Evolutionary conservation across 192 early-diverging fungal species (phyloP).

Genomic region (Funneliformis geosporum): DNA sequence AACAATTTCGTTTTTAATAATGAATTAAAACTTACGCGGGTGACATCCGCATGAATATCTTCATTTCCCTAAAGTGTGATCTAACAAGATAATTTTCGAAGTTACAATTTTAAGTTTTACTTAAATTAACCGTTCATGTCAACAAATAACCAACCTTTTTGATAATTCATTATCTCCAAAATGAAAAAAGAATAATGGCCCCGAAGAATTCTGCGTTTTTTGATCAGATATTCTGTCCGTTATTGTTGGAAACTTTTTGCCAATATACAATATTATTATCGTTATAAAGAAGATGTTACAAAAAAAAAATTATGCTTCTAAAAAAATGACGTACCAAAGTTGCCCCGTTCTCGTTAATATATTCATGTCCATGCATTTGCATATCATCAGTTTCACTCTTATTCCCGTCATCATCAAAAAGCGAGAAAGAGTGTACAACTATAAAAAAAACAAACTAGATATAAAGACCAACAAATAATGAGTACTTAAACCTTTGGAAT

Average conservation of each 20-base stretch:
- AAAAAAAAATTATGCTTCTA: background rate
- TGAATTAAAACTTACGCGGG: constrained; percentile 40
- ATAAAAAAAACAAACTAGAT: background rate
- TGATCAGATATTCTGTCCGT: background rate
- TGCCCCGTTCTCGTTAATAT: background rate
- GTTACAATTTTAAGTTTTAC: background rate
- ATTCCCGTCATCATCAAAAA: background rate
- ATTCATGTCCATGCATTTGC: background rate
- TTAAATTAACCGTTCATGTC: background rate
- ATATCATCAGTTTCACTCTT: background rate
- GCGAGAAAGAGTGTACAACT: background rate
- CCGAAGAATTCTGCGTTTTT: background rate
- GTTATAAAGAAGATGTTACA: too few species aligned
- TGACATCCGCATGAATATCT: constrained; percentile 48
- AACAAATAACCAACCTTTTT: constrained; percentile 12
- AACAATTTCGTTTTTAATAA: background rate
- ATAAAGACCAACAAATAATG: background rate
- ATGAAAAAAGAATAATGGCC: constrained; percentile 31
- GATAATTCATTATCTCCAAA: constrained; percentile 14
- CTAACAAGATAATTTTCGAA: background rate
- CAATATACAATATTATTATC: background rate
- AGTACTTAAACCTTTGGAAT: too few species aligned
- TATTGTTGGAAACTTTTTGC: background rate
- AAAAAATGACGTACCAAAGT: background rate
- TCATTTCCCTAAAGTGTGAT: constrained; percentile 29